Percentiles rank a stretch among this genome's conserved stretches.
Evolutionary conservation across 2,329 filamentous ascomycete species (phyloP).

Genomic region (Nigrospora oryzae): DNA sequence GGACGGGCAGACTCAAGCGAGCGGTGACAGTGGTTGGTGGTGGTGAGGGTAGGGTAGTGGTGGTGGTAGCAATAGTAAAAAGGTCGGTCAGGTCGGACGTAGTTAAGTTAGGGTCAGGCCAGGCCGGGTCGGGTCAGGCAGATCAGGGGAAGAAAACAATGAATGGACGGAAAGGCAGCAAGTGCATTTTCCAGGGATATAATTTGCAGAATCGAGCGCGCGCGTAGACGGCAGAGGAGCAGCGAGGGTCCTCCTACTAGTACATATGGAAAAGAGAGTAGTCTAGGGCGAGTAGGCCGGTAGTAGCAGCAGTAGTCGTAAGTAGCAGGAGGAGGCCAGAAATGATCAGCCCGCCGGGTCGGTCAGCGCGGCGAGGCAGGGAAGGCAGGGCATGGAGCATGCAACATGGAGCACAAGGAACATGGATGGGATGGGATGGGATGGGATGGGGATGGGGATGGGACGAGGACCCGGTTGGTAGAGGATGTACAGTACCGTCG

Average conservation of each 20-base stretch:
- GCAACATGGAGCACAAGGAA: too few species aligned
- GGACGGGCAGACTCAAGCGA: neutral
- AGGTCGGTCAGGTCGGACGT: too few species aligned
- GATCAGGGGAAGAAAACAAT: constrained; percentile 1
- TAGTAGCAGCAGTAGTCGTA: neutral
- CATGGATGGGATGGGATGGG: too few species aligned
- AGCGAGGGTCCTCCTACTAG: too few species aligned
- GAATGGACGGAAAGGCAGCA: neutral
- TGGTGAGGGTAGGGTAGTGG: neutral
- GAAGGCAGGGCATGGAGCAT: too few species aligned
- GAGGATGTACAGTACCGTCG: too few species aligned
- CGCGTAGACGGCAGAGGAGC: neutral
- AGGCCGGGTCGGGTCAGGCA: neutral
- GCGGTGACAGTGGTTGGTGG: neutral
- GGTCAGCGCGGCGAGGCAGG: too few species aligned
- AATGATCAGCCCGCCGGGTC: too few species aligned
- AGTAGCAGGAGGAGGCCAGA: neutral
- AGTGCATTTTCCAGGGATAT: neutral
- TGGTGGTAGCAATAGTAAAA: too few species aligned
- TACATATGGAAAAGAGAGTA: too few species aligned
- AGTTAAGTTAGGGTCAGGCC: neutral
- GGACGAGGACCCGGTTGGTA: too few species aligned
- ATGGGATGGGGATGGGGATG: too few species aligned
- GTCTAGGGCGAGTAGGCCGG: neutral
- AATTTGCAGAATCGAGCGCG: neutral